Evolutionary conservation across 768 basidiomycete species (phyloP).

Genomic region (Suillus bovinus): DNA sequence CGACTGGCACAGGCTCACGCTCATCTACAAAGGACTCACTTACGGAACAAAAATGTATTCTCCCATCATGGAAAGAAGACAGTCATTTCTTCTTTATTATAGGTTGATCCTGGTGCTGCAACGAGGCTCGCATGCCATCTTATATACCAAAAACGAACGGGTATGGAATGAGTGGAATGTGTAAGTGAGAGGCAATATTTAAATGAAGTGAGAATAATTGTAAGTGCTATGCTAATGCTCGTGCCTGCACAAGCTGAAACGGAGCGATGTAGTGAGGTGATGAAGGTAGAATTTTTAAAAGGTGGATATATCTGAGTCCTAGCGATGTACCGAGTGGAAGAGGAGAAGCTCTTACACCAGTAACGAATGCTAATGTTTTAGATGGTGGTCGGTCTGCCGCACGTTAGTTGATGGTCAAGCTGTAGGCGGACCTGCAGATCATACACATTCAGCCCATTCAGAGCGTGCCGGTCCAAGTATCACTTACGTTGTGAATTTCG

Average conservation of each 20-base stretch:
- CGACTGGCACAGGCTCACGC: slow-evolving; percentile 20
- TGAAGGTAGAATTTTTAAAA: background rate
- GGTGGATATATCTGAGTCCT: background rate
- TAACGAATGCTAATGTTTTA: background rate
- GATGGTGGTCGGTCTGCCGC: background rate
- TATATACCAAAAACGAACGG: background rate
- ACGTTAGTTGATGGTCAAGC: slow-evolving; percentile 44
- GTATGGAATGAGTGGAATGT: background rate
- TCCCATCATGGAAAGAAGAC: no score
- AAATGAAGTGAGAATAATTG: background rate
- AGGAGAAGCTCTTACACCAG: background rate
- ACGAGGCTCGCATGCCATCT: background rate
- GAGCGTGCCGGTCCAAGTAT: background rate
- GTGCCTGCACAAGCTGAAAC: background rate
- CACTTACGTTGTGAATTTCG: slow-evolving; percentile 53
- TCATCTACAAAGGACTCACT: slow-evolving; percentile 31
- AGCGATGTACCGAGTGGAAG: background rate
- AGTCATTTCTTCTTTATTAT: background rate
- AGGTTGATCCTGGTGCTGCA: background rate
- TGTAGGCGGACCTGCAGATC: slow-evolving; percentile 43
- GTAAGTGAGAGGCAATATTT: background rate
- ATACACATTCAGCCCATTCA: background rate
- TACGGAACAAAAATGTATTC: no score
- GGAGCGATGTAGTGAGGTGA: background rate
- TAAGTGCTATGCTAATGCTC: no score